Percentiles rank a stretch among this genome's conserved stretches.
These are phyloP conservation scores for Calocybe cyanea DNA, from an alignment of 768 basidiomycete species.

Conservation along the genomic window DNA sequence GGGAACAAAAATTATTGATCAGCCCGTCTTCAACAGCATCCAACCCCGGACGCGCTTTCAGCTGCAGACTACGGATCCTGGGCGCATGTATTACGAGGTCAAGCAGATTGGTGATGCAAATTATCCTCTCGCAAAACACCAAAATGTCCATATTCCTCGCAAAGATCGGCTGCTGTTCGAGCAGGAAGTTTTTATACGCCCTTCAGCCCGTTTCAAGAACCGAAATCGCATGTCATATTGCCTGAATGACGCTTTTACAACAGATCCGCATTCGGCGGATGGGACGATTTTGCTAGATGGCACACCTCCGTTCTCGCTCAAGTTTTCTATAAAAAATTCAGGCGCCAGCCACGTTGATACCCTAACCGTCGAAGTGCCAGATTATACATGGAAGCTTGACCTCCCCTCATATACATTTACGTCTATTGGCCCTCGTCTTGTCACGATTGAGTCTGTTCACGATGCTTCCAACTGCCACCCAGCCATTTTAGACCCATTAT, in stretches of 20 bases:
- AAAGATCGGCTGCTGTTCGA: slow-evolving; percentile 72
- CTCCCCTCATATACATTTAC: slow-evolving; percentile 69
- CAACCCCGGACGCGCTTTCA: slow-evolving; percentile 78
- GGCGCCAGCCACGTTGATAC: slow-evolving; percentile 63
- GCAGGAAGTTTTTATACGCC: slow-evolving; percentile 79
- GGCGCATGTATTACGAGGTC: slow-evolving; percentile 86
- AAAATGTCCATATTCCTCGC: slow-evolving; percentile 59
- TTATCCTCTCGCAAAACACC: slow-evolving; percentile 73
- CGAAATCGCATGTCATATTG: slow-evolving; percentile 69
- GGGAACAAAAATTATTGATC: slow-evolving; percentile 66
- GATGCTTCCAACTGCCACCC: slow-evolving; percentile 86
- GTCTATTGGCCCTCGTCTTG: slow-evolving; percentile 76
- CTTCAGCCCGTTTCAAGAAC: slow-evolving; percentile 75
- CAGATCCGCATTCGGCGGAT: slow-evolving; percentile 49
- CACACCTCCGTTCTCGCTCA: slow-evolving; percentile 79
- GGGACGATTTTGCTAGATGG: slow-evolving; percentile 73
- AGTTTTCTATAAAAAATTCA: slow-evolving; percentile 72
- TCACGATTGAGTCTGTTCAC: slow-evolving; percentile 71
- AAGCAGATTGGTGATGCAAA: slow-evolving; percentile 84
- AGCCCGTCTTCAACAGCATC: slow-evolving; percentile 82
- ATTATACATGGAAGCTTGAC: slow-evolving; percentile 65
- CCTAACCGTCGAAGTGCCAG: slow-evolving; percentile 47
- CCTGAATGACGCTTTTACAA: slow-evolving; percentile 60
- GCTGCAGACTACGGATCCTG: slow-evolving; percentile 71
- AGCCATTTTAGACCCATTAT: slow-evolving; percentile 56